These are phyloP conservation scores for Malbranchea zuffiana DNA, from an alignment of 2,329 filamentous ascomycete genomes.

Conservation along the genomic window DNA sequence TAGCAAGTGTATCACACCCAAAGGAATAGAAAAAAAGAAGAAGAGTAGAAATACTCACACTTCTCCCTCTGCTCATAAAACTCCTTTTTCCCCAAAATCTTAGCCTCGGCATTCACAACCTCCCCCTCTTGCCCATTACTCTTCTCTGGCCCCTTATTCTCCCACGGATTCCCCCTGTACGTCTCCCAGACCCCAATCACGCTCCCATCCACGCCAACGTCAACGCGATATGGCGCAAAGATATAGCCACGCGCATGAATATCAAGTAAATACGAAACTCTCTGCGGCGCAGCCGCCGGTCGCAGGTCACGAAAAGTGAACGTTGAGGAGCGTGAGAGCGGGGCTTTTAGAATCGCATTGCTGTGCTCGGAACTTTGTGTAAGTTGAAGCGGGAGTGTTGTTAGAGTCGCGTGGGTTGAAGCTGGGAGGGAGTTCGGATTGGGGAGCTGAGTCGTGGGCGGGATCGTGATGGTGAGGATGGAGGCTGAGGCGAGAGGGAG, in stretches of 20 bases:
- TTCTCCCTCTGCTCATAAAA: conserved; percentile 66
- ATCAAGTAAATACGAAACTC: conserved; percentile 63
- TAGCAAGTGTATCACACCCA: background rate
- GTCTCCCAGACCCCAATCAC: conserved; percentile 66
- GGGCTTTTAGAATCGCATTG: conserved; percentile 48
- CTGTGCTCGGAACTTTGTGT: no score
- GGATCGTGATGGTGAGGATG: conserved; percentile 30
- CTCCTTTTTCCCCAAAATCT: conserved; percentile 52
- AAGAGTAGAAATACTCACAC: conserved; percentile 51
- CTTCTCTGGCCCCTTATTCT: conserved; percentile 56
- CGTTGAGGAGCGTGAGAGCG: conserved; percentile 55
- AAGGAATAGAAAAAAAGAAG: conserved; percentile 7
- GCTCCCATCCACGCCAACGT: conserved; percentile 41
- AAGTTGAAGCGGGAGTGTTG: conserved; percentile 33
- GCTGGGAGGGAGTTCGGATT: conserved; percentile 34
- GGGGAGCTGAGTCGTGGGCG: conserved; percentile 33
- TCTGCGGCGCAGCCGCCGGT: conserved; percentile 33
- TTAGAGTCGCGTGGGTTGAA: conserved; percentile 44
- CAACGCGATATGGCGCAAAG: conserved; percentile 72
- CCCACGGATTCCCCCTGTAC: conserved; percentile 81
- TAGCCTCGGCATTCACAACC: conserved; percentile 48
- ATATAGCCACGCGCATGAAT: conserved; percentile 62
- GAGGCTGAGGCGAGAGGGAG: conserved; percentile 15
- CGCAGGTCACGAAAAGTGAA: conserved; percentile 58
- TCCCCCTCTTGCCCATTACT: conserved; percentile 30